Evolutionary conservation across 2,329 filamentous ascomycete genomes (phyloP), one percentile per base, ranked within the genome.

Genomic region (Aphanoascus verrucosus): DNA sequence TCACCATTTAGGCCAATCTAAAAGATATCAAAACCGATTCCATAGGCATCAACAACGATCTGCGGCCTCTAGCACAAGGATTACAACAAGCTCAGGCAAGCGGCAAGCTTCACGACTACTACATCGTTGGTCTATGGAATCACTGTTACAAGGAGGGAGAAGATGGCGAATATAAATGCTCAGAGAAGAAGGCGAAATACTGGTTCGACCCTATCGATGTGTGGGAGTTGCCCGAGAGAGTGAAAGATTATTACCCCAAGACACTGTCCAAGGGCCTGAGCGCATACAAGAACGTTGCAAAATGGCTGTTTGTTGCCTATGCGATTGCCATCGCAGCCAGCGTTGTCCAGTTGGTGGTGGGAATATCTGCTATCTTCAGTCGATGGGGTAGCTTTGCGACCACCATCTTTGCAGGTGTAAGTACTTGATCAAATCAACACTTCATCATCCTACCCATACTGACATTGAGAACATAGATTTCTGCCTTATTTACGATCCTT

Each of bases 301-400:
- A 84, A 65, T 94, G 86, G 85, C 90, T 91, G 68, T 83, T 90
- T 70, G 77, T 91, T 56, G 82, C 84, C 58, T 95, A 89, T 69
- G 76, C 88, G 61, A 77, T 88, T 58, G 83, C 87, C 49, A 77
- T 90, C 62, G 69, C 83, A 57, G 75, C 82, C 15, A 86, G 91
- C 5, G 78, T 75, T 41, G 70, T 83, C 23, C 86, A 90, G 68
- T 77, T 96, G 55, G 57, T 93, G 43, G 72, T 94, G 45, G 90
- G 90, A 57, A 74, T 94, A 65, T 84, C 91, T 58, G 85, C 89
- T 58, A 85, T 86, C 69, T 94, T 84, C 79, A 88, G 84, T 57
- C 82, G 88, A 59, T 83, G 81, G 72, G 82, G 91, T 49, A 89
- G 86, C 51, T 87, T 93, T 68, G 70, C 88, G 55, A 94, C 88